Evolutionary conservation across 768 basidiomycete genomes (phyloP), one percentile per base, ranked within the genome.

Genomic region (Calocera viscosa): DNA sequence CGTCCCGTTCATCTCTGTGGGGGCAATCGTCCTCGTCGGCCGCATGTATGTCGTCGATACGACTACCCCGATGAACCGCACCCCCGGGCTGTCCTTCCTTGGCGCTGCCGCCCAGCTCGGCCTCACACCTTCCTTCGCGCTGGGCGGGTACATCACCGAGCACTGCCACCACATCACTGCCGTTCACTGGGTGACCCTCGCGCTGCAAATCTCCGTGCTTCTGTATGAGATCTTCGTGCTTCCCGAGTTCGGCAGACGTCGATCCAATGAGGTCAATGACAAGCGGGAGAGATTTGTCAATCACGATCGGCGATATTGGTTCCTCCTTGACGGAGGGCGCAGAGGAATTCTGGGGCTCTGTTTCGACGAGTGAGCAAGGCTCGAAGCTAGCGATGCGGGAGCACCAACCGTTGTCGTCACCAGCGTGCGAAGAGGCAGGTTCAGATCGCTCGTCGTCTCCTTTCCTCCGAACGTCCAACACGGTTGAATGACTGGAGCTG

Each of bases 11-110:
- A 26, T 26, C 11, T 60, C 53, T 2, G 53, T 32, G 30, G 5
- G 5, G 2, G 53, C 53, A 2, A 19, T 60, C 30, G 53, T 60
- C 53, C 53, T 60, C 26, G 53, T 60, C 2, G 53, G 53, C 24
- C 24, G 53, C 26, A 60, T 60, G 53, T 60, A 28, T 32, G 22
- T 60, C 53, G 53, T 60, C 53, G 53, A 60, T 30, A 60, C 53
- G 5, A 60, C 53, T 2, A 28, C 53, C 2, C 53, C 53, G 2
- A 26, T 28, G 30, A 16, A 14, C 7, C 53, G 53, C 2, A 60
- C 53, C 5, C 30, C 53, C 14, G 53, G 53, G 14, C 53, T 60
- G 26, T 60, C 53, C 24, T 60, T 60, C 53, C 53, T 60, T 8
- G 53, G 53, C 26, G 53, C 53, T 30, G 11, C 53, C 14, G 53